Percentiles rank a stretch among this genome's conserved stretches.
These are phyloP conservation scores for Candolleomyces aberdarensis DNA, from an alignment of 768 basidiomycete genomes.

Conservation along the genomic window DNA sequence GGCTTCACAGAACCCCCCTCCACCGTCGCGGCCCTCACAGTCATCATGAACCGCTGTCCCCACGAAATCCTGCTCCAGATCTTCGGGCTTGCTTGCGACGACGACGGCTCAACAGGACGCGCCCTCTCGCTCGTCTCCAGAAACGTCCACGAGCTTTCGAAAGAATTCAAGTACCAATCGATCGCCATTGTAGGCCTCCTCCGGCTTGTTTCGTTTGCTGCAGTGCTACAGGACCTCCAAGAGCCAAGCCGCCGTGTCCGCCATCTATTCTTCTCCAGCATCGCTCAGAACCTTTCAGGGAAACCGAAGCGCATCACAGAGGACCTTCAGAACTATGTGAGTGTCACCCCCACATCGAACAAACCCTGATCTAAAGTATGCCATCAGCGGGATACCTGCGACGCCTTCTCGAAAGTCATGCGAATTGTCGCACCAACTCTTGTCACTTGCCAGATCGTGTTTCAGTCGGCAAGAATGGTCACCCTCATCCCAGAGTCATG, in stretches of 20 bases:
- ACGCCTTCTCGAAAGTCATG: constrained; percentile 17
- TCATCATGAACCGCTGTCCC: constrained; percentile 7
- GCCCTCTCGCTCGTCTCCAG: constrained; percentile 34
- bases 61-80: constrained; percentile 4
- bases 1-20: not conserved
- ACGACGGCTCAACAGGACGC: constrained; percentile 32
- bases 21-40: not conserved
- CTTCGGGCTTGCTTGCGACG: constrained; percentile 32
- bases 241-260: constrained; percentile 21
- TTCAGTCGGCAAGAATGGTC: constrained; percentile 16
- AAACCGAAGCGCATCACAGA: not conserved
- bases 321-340: constrained; percentile 7
- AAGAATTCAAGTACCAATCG: constrained; percentile 24
- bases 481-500: constrained; percentile 18
- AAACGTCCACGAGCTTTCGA: constrained; percentile 23
- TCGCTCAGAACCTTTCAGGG: constrained; percentile 11
- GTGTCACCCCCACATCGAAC: not conserved
- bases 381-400: constrained; percentile 14
- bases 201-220: constrained; percentile 23
- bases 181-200: constrained; percentile 22
- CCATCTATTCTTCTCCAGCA: constrained; percentile 25
- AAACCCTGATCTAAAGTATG: not conserved
- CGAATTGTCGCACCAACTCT: constrained; percentile 18
- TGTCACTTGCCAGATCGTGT: constrained; percentile 21
- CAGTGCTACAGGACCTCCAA: constrained; percentile 18